A percentile compares a stretch with the other conserved stretches of the same genome.
phyloP scores from a whole-genome alignment of 768 basidiomycete genomes.

The Russula ochroleuca region DNA sequence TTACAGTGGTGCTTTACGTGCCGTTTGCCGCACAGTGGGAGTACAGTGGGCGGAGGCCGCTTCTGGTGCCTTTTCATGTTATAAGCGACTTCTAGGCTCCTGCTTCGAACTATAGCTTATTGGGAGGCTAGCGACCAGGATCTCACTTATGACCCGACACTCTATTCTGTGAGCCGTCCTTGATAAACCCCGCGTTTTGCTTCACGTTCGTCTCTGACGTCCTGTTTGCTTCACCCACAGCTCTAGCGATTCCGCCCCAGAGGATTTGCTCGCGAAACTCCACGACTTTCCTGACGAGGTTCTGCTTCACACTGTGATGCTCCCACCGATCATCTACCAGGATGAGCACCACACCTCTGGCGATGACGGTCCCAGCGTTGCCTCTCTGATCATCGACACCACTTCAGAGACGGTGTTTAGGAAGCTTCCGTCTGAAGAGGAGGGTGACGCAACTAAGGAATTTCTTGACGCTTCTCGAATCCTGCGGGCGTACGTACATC shows the following conservation, averaged over 20 bases:
- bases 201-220: neutral
- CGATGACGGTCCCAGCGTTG: neutral
- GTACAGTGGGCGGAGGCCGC: neutral
- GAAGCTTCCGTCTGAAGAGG: neutral
- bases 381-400: neutral
- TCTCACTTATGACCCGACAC: neutral
- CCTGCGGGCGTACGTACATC: slow-evolving; percentile 3
- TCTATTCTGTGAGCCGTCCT: neutral
- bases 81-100: neutral
- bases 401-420: neutral
- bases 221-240: neutral
- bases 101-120: neutral
- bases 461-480: slow-evolving; percentile 11
- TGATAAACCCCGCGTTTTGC: too few species aligned
- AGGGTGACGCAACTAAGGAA: neutral
- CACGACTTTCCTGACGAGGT: slow-evolving; percentile 6
- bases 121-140: neutral
- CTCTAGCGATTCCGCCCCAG: slow-evolving; percentile 12
- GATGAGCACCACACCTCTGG: neutral
- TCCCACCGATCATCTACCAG: neutral
- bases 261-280: slow-evolving; percentile 13
- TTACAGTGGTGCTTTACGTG: neutral
- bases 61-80: neutral
- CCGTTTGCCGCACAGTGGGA: neutral
- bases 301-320: neutral